Percentiles rank a stretch among this genome's conserved stretches.
Evolutionary conservation across 1,284 basidiomycete species (phyloP).

Genomic region (Leccinum cinnamomeum): DNA sequence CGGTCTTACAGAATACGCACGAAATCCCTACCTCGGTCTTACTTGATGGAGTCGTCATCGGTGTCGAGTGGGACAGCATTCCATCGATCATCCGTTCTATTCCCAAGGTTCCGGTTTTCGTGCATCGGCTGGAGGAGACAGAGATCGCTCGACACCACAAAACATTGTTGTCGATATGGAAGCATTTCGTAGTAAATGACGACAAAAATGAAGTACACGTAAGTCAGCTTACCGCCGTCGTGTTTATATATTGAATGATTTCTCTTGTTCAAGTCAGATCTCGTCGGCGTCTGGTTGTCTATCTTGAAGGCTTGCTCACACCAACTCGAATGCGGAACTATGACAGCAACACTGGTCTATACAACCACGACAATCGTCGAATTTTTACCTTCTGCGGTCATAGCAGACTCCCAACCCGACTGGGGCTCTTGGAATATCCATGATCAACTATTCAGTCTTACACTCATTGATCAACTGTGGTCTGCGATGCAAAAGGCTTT

Average conservation of each 20-base stretch:
- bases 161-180: slow-evolving; percentile 43
- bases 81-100: slow-evolving; percentile 22
- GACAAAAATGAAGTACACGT: slow-evolving; percentile 23
- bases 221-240: slow-evolving; percentile 16
- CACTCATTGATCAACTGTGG: slow-evolving; percentile 47
- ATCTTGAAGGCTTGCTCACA: slow-evolving; percentile 51
- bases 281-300: slow-evolving; percentile 50
- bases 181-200: slow-evolving; percentile 23
- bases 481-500: slow-evolving; percentile 49
- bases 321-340: slow-evolving; percentile 39
- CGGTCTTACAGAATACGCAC: slow-evolving; percentile 23
- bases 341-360: slow-evolving; percentile 33
- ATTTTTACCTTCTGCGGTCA: slow-evolving; percentile 24
- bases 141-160: slow-evolving; percentile 50
- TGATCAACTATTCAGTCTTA: slow-evolving; percentile 40
- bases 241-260: slow-evolving; percentile 7
- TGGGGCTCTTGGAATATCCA: slow-evolving; percentile 31
- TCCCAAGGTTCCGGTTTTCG: slow-evolving; percentile 25
- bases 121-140: slow-evolving; percentile 42
- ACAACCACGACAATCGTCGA: slow-evolving; percentile 24
- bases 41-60: slow-evolving; percentile 34
- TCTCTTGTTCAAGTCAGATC: slow-evolving; percentile 34
- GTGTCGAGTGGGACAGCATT: slow-evolving; percentile 23
- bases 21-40: slow-evolving; percentile 25
- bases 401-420: slow-evolving; percentile 9